Evolutionary conservation across 805 yeast species (phyloP).

Genomic region (Millerozyma acaciae): DNA sequence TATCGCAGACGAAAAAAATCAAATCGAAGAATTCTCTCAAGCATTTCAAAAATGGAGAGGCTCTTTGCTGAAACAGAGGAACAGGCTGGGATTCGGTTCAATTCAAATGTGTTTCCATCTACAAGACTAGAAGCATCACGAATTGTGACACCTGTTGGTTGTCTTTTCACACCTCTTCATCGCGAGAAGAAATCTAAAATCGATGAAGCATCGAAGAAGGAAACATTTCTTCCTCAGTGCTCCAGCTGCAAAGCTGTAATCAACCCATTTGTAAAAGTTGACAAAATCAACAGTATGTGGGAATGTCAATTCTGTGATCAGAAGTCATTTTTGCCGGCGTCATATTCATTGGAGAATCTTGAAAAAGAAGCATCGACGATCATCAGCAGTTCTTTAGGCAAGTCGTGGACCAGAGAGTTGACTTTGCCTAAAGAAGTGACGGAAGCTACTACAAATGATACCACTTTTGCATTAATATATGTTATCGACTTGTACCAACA

Average conservation of each 20-base stretch:
- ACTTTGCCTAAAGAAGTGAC: constrained; percentile 25
- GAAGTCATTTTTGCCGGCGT: constrained; percentile 18
- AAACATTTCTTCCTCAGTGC: constrained; percentile 23
- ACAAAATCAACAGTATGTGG: constrained; percentile 31
- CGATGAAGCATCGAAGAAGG: constrained; percentile 3
- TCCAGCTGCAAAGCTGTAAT: constrained; percentile 23
- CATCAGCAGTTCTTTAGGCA: too few relatives aligned
- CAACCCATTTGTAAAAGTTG: constrained; percentile 28
- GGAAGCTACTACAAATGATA: constrained; percentile 3
- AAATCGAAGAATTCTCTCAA: constrained; percentile 52
- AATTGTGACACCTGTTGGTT: constrained; percentile 34
- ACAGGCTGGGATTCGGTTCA: constrained; percentile 63
- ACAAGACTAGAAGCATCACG: constrained; percentile 33
- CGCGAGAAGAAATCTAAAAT: constrained; percentile 4
- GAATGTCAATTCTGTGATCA: constrained; percentile 36
- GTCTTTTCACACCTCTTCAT: constrained; percentile 26
- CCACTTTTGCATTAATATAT: constrained; percentile 16
- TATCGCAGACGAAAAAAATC: constrained; percentile 59
- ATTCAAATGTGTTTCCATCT: constrained; percentile 58
- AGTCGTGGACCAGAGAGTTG: constrained; percentile 34
- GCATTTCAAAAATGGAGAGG: constrained; percentile 2
- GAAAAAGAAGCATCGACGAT: too few relatives aligned
- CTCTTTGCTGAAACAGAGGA: constrained; percentile 41
- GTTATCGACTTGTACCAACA: constrained; percentile 31
- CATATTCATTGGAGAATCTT: too few relatives aligned